Evolutionary conservation across 2,329 filamentous ascomycete species (phyloP), one percentile per base, ranked within the genome.

Genomic region (Bertia moriformis): DNA sequence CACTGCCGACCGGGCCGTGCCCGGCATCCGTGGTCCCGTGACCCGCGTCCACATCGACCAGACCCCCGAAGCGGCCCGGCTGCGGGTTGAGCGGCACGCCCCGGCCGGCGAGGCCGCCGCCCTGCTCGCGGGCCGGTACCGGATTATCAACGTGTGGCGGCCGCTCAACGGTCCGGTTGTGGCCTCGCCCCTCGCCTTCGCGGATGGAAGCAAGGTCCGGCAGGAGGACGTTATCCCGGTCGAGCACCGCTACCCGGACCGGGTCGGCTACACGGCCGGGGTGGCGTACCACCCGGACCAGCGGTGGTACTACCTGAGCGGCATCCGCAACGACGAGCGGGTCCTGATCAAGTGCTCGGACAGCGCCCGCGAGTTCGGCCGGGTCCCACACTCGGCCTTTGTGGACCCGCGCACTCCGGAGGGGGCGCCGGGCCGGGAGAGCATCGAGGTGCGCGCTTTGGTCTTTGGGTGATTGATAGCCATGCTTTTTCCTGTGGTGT

Each of bases 81-180:
- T 54, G 14, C 59, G 60, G 27, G 63, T 62, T 45, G 48, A 52
- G 3, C 57, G 63, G 47, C 60, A 69, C 44, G 59, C 70, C 0
- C 66, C 64, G 0, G 52, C 50, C 2, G 60, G 63, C 27, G 61
- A 87, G 44, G 82, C 83, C 0, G 76, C 79, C 3, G 51, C 58
- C 40, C 62, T 89, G 0, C 69, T 89, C 1, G 54, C 66, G 42
- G 73, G 70, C 2, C 75, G 86, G 2, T 87, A 85, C 57, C 73
- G 86, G 43, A 84, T 94, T 51, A 73, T 94, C 55, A 94, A 93
- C 48, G 79, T 94, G 37, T 94, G 87, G 87, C 69, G 83, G 0
- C 77, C 78, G 14, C 59, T 74, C 5, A 72, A 69, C 56, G 61
- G 63, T 24, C 73, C 78, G 2, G 68, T 83, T 4, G 73, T 76